These are phyloP conservation scores for Picochlorum sp. DNA, from an alignment of 139 green algal species.

Conservation along the genomic window DNA sequence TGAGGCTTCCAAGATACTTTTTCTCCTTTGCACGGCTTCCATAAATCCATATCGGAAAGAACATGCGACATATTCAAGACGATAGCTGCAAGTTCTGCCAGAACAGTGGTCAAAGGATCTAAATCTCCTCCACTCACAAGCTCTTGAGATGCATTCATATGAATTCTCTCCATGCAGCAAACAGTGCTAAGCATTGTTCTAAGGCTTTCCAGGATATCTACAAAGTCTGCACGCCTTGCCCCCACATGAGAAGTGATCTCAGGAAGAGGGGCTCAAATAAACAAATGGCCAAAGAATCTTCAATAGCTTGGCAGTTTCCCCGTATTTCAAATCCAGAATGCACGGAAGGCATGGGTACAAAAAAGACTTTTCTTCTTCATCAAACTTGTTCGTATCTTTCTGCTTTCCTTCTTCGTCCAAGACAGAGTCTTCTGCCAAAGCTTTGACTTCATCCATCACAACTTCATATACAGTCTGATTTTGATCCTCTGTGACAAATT, in stretches of 20 bases:
- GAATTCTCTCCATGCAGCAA: neutral
- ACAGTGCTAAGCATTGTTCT: neutral
- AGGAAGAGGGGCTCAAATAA: conserved; percentile 2
- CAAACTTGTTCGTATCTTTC: too few species aligned
- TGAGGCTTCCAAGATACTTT: neutral
- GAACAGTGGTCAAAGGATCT: neutral
- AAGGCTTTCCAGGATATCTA: neutral
- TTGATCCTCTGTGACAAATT: too few species aligned
- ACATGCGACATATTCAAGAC: neutral
- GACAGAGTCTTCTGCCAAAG: too few species aligned
- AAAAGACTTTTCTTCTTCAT: too few species aligned
- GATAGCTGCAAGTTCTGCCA: neutral
- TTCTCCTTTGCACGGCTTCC: neutral
- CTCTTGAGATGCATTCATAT: neutral
- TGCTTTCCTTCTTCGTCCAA: too few species aligned
- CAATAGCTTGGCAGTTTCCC: neutral
- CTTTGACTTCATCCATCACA: too few species aligned
- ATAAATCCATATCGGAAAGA: neutral
- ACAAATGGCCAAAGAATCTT: neutral
- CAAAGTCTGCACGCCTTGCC: neutral
- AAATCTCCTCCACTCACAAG: neutral
- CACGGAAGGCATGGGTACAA: neutral
- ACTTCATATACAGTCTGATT: too few species aligned
- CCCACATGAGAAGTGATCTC: neutral
- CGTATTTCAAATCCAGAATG: neutral